Base-by-base conservation (phyloP, 768 basidiomycete species). In the Tylopilus rubrobrunneus region DNA sequence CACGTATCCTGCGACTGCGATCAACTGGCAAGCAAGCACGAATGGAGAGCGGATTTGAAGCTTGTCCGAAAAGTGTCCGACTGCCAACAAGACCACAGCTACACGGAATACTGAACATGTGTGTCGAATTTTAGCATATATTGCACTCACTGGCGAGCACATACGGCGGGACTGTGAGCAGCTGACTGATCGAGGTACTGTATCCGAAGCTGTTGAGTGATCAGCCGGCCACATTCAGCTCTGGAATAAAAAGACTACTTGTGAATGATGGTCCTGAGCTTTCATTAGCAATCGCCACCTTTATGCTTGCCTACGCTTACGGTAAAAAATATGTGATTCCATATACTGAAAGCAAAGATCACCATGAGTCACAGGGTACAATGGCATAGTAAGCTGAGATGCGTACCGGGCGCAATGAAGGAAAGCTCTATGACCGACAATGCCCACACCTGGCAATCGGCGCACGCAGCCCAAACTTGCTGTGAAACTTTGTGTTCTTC, bases 401-500 rank as follows among this genome's bases (percentile, higher is more conserved):
- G 21, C 43, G n/a, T 23, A 51, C 50, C 9, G 28, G 50, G 43
- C 6, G 8, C 43, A 8, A 37, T 4, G 36, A 45, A 0, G n/a
- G 50, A 51, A 17, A 51, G 43, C 19, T 45, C n/a, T 12, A 51
- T 21, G 27, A 51, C 4, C 6, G 50, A 45, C 37, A 51, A 17
- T 12, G 43, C 43, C 50, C 43, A 51, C 34, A 51, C 50, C 27
- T 51, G 50, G 43, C 50, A 51, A 51, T 51, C 50, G 10, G 50
- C 45, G 14, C 31, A 45, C 3, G 50, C 50, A 7, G 42, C 50
- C 50, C 50, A 51, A 19, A 51, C 7, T 5, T 51, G 50, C 27
- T 37, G 8, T 1, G 25, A 39, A 21, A 21, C 5, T 12, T 51
- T 17, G 25, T 21, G 25, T 17, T 37, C 50, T 51, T 51, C 50